Base-by-base conservation (phyloP, 371 early-diverging fungal species). In the Mucor circinelloides region DNA sequence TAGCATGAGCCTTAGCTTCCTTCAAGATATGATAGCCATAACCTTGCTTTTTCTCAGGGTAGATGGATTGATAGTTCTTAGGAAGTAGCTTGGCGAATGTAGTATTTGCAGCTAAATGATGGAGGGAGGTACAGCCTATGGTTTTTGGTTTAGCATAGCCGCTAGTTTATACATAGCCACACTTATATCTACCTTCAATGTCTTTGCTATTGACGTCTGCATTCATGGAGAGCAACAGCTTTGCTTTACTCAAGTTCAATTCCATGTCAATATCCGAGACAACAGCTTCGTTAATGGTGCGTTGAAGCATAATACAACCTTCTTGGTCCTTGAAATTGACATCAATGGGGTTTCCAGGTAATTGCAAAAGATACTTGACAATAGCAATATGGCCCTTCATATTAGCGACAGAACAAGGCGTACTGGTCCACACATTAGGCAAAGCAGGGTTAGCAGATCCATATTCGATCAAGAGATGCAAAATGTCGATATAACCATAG, bases 351-450 rank as follows among this genome's bases (percentile, higher is more conserved):
- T 60, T 59, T 2, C 67, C 66, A 19, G 82, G 70, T 13, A 66
- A 52, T 12, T 60, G 60, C 12, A 89, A 69, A n/a, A 89, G 71
- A 61, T 84, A 79, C 44, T 78, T 67, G 7, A 84, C 79, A 52
- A 86, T 63, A 0, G 71, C 73, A 31, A 82, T 34, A 62, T 89
- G 87, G 9, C 88, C 90, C 55, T 89, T 89, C 66, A 80, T 63
- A 57, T 85, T 85, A 13, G 90, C 88, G 42, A 86, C 77, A 50
- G 85, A 81, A 56, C 87, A 80, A 31, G 88, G 84, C 0, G 86
- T 80, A 40, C 77, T 78, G 62, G 83, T 80, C 90, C 88, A 88
- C n/a, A 76, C 62, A 62, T 88, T 89, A 2, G 55, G 55, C 15
- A 76, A 58, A 56, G 83, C 75, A 27, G 80, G 74, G 34, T 83